Conservation (phyloP, 805 yeast genomes). For the Saccharomycopsis olivae region DNA sequence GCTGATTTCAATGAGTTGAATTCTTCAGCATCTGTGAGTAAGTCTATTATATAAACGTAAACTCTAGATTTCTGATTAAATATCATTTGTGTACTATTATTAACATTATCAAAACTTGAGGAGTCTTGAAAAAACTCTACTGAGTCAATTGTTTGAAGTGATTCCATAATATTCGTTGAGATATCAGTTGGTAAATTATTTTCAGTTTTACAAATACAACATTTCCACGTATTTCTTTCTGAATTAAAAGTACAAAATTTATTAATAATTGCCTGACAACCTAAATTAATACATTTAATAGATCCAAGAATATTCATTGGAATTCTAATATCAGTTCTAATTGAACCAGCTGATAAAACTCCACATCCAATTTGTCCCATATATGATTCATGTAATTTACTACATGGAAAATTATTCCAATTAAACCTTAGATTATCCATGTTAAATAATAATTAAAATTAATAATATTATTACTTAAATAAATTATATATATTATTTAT, state of each 20-base stretch:
- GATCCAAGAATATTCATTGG: background rate
- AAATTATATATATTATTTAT: too few relatives aligned
- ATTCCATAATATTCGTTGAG: background rate
- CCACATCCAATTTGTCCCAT: slow-evolving; percentile 50
- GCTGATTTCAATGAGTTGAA: slow-evolving; percentile 42
- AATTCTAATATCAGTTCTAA: background rate
- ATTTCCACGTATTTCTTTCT: slow-evolving; percentile 2
- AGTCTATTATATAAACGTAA: slow-evolving; percentile 43
- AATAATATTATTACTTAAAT: too few relatives aligned
- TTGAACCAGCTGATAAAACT: slow-evolving; percentile 42
- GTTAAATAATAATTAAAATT: too few relatives aligned
- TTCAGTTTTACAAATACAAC: slow-evolving; percentile 11
- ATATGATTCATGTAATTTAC: slow-evolving; percentile 45
- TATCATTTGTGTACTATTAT: background rate
- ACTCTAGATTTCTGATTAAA: slow-evolving; percentile 2
- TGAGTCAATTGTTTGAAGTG: background rate
- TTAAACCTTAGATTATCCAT: slow-evolving; percentile 50
- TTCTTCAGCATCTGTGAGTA: slow-evolving; percentile 48
- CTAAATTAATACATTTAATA: slow-evolving; percentile 10
- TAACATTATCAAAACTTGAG: too few relatives aligned
- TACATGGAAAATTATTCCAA: slow-evolving; percentile 59
- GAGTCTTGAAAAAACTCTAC: slow-evolving; percentile 1
- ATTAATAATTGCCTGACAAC: slow-evolving; percentile 10
- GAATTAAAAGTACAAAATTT: slow-evolving; percentile 1
- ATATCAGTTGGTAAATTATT: background rate